A percentile compares a stretch with the other conserved stretches of the same genome.
Evolutionary conservation across 2,329 filamentous ascomycete species (phyloP).

Genomic region (Talaromyces pinophilus): DNA sequence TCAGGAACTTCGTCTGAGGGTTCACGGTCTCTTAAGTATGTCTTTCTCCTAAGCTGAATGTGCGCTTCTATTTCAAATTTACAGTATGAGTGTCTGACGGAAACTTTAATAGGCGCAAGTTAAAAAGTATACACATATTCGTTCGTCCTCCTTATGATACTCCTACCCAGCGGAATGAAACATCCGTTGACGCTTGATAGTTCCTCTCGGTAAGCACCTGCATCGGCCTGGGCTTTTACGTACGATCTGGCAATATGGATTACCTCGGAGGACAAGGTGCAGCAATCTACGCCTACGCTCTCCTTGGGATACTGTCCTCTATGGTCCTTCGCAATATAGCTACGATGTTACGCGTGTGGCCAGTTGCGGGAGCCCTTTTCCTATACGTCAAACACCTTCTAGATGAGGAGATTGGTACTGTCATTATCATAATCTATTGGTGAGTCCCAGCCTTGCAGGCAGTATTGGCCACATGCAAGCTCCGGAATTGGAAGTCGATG

Average conservation of each 20-base stretch:
- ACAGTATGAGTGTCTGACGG: not conserved
- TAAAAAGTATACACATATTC: not conserved
- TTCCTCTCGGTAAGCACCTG: not conserved
- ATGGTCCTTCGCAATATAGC: slow-evolving; percentile 5
- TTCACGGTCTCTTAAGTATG: no score
- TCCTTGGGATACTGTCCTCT: not conserved
- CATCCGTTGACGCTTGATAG: not conserved
- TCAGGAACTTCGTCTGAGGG: no score
- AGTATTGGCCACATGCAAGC: no score
- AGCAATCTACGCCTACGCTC: slow-evolving; percentile 1
- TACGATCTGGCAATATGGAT: not conserved
- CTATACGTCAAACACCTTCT: slow-evolving; percentile 1
- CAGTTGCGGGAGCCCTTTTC: not conserved
- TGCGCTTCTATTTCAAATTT: no score
- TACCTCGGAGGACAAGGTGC: not conserved
- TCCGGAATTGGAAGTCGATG: no score
- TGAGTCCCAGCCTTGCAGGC: no score
- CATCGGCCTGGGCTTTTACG: not conserved
- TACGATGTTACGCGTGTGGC: slow-evolving; percentile 4
- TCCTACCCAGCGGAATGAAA: not conserved
- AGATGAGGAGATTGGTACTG: slow-evolving; percentile 2
- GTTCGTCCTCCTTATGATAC: not conserved
- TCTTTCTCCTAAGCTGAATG: no score
- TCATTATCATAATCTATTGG: not conserved
- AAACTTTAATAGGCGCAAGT: not conserved